Evolutionary conservation across 129 eudicot species (phyloP), one percentile per base, ranked within the genome.

Genomic region (Calendula officinalis): DNA sequence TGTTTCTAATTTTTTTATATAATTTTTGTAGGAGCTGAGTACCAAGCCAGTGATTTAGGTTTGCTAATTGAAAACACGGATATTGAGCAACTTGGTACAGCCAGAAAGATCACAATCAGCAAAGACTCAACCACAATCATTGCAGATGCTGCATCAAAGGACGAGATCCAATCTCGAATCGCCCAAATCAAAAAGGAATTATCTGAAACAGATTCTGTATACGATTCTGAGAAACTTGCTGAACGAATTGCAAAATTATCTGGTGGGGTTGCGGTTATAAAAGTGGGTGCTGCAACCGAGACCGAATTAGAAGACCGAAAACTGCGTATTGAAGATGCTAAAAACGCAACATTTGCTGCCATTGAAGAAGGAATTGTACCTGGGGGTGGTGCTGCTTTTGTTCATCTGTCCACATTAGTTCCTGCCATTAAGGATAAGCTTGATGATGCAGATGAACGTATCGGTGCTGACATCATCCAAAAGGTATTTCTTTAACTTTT

Each of bases 251-350:
- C 98, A 16, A 91, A 91, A 51, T 41, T 91, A 44, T 85, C 96
- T 35, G 98, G 98, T 17, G 98, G 98, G 10, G 89, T 91, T 72
- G 98, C 98, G 10, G 98, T 91, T 8, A 85, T 91, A 14, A 91
- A 91, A 73, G 98, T 91, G 6, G 98, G 98, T 9, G 98, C 98
- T 45, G 98, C 98, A n/a, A 91, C 98, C 6, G 98, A 91, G 68
- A 77, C 96, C 0, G 98, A 91, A 74, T 80, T 91, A 7, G 98
- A 91, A 72, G 98, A 91, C 67, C 88, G 95, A 8, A 87, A 91
- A 65, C 90, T 91, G 13, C 88, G 98, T 27, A 85, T 91, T 17
- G 98, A 91, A 67, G 98, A 91, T 80, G 98, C 98, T 0, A 91
- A 91, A 65, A 91, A 91, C 60, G 98, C 98, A 64, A 91, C 98